phyloP scores from a whole-genome alignment of 805 yeast genomes.

The Yamadazyma sp. region DNA sequence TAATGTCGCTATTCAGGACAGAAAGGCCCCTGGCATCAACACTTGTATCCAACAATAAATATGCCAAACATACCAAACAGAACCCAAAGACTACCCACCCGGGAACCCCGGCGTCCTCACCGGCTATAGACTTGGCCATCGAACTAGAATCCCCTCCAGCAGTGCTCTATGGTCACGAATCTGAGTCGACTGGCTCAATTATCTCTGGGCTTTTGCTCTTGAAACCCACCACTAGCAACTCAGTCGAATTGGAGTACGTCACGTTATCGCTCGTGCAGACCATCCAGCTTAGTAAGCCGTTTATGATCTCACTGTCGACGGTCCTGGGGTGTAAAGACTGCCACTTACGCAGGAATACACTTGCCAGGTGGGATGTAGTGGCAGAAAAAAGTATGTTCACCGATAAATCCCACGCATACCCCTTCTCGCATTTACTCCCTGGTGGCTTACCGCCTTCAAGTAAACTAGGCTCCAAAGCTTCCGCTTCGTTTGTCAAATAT shows the following conservation, averaged over 20 bases:
- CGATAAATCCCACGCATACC: constrained; percentile 78
- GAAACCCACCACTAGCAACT: constrained; percentile 10
- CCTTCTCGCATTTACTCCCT: constrained; percentile 85
- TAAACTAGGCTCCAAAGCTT: constrained; percentile 54
- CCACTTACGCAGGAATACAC: constrained; percentile 49
- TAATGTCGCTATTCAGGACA: too few relatives aligned
- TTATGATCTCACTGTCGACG: constrained; percentile 49
- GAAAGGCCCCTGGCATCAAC: too few relatives aligned
- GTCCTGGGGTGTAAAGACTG: constrained; percentile 61
- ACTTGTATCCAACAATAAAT: too few relatives aligned
- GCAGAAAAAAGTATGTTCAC: constrained; percentile 56
- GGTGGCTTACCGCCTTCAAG: constrained; percentile 84
- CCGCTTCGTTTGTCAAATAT: constrained; percentile 60
- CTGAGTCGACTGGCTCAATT: constrained; percentile 81
- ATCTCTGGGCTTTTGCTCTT: constrained; percentile 74
- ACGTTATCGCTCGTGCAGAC: constrained; percentile 71
- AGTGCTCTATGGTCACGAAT: constrained; percentile 74
- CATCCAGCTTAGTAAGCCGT: constrained; percentile 64
- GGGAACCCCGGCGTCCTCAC: neutral
- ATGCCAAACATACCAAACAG: too few relatives aligned
- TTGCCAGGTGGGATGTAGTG: constrained; percentile 89
- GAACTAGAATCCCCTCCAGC: constrained; percentile 89
- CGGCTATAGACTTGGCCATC: constrained; percentile 34
- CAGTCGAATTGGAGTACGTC: constrained; percentile 31
- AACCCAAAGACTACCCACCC: too few relatives aligned